phyloP scores from a whole-genome alignment of 2,329 filamentous ascomycete species.

The Claviceps monticola region DNA sequence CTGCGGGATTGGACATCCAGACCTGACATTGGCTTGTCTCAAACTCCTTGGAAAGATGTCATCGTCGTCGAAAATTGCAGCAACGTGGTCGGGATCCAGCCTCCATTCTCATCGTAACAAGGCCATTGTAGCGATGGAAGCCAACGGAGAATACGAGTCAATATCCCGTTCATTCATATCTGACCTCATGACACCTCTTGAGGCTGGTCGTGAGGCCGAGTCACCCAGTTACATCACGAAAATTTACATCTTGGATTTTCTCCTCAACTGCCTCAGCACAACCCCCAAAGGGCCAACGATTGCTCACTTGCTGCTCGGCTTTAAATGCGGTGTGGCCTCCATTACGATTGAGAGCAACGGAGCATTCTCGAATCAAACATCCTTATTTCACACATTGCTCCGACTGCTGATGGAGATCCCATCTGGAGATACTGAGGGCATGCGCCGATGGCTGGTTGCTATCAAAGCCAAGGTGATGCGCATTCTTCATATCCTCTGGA shows the following conservation, averaged over 20 bases:
- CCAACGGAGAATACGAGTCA: slow-evolving; percentile 64
- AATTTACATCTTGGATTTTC: slow-evolving; percentile 69
- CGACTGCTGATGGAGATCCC: slow-evolving; percentile 58
- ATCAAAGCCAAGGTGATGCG: slow-evolving; percentile 56
- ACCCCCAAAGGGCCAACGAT: slow-evolving; percentile 70
- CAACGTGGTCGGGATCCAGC: slow-evolving; percentile 48
- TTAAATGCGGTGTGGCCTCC: slow-evolving; percentile 58
- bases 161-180: slow-evolving; percentile 60
- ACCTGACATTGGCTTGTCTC: slow-evolving; percentile 67
- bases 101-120: slow-evolving; percentile 60
- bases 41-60: slow-evolving; percentile 76
- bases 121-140: slow-evolving; percentile 76
- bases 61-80: slow-evolving; percentile 66
- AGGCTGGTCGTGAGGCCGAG: slow-evolving; percentile 55
- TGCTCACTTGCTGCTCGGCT: slow-evolving; percentile 81
- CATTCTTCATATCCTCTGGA: slow-evolving; percentile 72
- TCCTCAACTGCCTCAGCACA: slow-evolving; percentile 65
- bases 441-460: slow-evolving; percentile 54
- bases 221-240: slow-evolving; percentile 71
- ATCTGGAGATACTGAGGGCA: slow-evolving; percentile 43
- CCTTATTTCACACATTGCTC: slow-evolving; percentile 74
- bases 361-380: slow-evolving; percentile 55
- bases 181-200: slow-evolving; percentile 54
- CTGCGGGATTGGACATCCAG: slow-evolving; percentile 70
- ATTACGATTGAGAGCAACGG: slow-evolving; percentile 56